Conservation (phyloP, 2,329 filamentous ascomycete species). For the Aspergillus unguis region DNA sequence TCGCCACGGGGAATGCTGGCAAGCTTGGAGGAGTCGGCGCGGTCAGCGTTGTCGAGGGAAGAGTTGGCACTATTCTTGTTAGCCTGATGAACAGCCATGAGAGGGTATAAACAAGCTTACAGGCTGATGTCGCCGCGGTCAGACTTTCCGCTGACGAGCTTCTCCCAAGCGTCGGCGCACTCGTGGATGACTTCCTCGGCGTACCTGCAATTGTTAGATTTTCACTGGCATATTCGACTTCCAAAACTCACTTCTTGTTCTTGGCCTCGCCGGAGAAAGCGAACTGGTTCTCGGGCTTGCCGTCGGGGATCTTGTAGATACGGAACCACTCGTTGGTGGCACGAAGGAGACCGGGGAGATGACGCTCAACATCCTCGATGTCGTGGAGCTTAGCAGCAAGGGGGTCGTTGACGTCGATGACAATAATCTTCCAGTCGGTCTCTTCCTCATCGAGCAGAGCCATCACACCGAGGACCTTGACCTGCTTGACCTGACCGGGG, state of each 20-base stretch:
- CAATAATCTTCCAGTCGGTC: slow-evolving; percentile 99
- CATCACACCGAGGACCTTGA: slow-evolving; percentile 99
- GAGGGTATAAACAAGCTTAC: slow-evolving; percentile 52
- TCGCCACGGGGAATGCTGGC: slow-evolving; percentile 74
- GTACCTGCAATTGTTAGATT: slow-evolving; percentile 55
- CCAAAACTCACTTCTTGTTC: slow-evolving; percentile 77
- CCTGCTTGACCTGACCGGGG: slow-evolving; percentile 96
- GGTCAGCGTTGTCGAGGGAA: slow-evolving; percentile 71
- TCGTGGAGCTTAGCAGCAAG: slow-evolving; percentile 95
- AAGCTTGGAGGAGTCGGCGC: slow-evolving; percentile 66
- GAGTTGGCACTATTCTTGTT: slow-evolving; percentile 66
- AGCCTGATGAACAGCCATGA: slow-evolving; percentile 1
- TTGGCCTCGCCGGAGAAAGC: slow-evolving; percentile 99
- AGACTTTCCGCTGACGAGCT: slow-evolving; percentile 87
- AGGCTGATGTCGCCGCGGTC: slow-evolving; percentile 72
- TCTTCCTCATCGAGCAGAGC: slow-evolving; percentile 98
- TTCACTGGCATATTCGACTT: slow-evolving; percentile 12
- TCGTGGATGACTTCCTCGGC: slow-evolving; percentile 93
- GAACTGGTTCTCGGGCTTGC: slow-evolving; percentile 99
- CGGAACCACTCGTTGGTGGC: slow-evolving; percentile 99
- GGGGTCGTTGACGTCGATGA: slow-evolving; percentile 97
- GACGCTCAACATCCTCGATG: slow-evolving; percentile 97
- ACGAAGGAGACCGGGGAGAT: slow-evolving; percentile 91
- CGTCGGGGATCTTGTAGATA: slow-evolving; percentile 99
- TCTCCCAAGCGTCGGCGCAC: slow-evolving; percentile 96